Evolutionary conservation across 768 basidiomycete genomes (phyloP).

Genomic region (Dioszegia crocea): DNA sequence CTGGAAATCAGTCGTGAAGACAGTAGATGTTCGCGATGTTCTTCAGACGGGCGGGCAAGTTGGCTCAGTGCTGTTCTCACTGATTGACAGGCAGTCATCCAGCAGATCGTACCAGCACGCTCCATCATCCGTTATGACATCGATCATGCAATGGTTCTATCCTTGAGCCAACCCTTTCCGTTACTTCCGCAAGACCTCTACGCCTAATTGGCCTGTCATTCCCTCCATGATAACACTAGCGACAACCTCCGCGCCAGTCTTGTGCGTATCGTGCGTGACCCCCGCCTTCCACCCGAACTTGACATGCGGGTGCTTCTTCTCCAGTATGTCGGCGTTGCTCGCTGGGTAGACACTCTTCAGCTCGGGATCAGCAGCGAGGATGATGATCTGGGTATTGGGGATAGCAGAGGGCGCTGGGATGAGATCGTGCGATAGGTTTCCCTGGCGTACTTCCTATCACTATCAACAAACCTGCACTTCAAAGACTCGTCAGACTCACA

Average conservation of each 20-base stretch:
- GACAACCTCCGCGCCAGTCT: constrained; percentile 13
- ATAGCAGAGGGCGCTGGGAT: constrained; percentile 1
- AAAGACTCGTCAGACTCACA: constrained; percentile 10
- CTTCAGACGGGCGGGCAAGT: no score
- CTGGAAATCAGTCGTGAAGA: no score
- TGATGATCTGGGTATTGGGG: constrained; percentile 10
- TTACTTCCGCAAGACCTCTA: constrained; percentile 13
- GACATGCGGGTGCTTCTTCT: constrained; percentile 15
- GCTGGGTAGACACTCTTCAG: constrained; percentile 14
- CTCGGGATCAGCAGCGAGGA: constrained; percentile 18
- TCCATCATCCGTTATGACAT: no score
- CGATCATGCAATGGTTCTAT: no score
- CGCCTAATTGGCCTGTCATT: not conserved
- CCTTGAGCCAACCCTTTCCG: no score
- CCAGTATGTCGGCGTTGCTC: constrained; percentile 7
- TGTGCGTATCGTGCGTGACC: constrained; percentile 26
- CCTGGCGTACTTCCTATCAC: constrained; percentile 6
- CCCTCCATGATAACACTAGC: constrained; percentile 15
- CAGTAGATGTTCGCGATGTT: no score
- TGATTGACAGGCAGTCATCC: no score
- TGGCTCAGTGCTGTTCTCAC: no score
- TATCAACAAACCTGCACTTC: not conserved
- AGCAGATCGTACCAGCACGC: no score
- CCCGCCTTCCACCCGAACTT: constrained; percentile 10
- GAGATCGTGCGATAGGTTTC: constrained; percentile 10